These are phyloP conservation scores for Coniochaeta sp. DNA, from an alignment of 2,329 filamentous ascomycete species.

Conservation along the genomic window DNA sequence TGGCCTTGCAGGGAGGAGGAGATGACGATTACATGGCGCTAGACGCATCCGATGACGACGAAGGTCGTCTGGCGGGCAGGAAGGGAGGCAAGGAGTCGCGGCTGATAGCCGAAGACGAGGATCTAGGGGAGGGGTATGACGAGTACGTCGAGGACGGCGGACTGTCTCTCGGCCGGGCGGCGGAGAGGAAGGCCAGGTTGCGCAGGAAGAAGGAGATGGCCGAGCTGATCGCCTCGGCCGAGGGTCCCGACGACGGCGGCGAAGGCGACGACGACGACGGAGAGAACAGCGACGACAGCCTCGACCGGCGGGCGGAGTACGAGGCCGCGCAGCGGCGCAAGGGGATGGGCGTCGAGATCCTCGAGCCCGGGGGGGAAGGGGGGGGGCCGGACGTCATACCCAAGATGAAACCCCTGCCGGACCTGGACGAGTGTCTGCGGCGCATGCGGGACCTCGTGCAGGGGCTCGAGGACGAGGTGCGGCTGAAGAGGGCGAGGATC, in stretches of 20 bases:
- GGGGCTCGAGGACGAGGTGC: constrained; percentile 56
- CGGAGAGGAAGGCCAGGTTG: constrained; percentile 63
- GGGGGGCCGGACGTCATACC: constrained; percentile 39
- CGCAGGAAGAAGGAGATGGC: constrained; percentile 72
- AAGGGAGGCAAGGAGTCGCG: constrained; percentile 66
- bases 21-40: constrained; percentile 56
- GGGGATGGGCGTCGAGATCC: constrained; percentile 69
- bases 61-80: constrained; percentile 31
- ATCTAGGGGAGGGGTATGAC: constrained; percentile 89
- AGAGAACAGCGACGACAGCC: constrained; percentile 49
- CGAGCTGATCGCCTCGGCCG: constrained; percentile 73
- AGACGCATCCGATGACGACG: constrained; percentile 42
- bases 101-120: constrained; percentile 79
- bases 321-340: constrained; percentile 80
- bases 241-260: constrained; percentile 28
- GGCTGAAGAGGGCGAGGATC: constrained; percentile 53
- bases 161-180: constrained; percentile 70
- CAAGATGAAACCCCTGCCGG: constrained; percentile 71
- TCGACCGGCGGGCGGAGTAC: constrained; percentile 69
- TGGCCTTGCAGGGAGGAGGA: constrained; percentile 48
- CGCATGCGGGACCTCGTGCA: constrained; percentile 54
- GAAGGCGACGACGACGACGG: constrained; percentile 39
- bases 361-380: constrained; percentile 31
- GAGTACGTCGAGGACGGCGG: constrained; percentile 82
- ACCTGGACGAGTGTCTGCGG: constrained; percentile 59